Evolutionary conservation across 768 basidiomycete species (phyloP), one percentile per base, ranked within the genome.

Genomic region (Hemileccinum rubropunctum): DNA sequence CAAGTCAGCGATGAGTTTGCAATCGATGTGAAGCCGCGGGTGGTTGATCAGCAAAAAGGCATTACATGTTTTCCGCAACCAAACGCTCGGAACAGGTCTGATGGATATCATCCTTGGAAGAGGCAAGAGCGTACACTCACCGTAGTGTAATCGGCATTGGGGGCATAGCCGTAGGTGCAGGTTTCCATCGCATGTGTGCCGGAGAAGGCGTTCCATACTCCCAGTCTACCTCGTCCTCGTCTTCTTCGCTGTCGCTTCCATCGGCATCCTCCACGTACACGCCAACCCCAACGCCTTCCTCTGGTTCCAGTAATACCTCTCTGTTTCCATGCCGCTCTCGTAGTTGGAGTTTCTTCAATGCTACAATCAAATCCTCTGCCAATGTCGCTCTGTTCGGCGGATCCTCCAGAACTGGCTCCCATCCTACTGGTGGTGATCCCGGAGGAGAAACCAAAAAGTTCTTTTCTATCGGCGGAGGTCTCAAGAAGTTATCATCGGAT

Each of bases 401-500:
- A 8, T 95, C 93, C 68, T 98, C 95, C 43, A 74, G 74, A 49
- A 94, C 80, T 20, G 80, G 92, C 63, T 97, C 93, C 97, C 97
- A 99, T 3, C 95, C 97, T 1, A 95, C 84, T 0, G 97, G 97
- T 0, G 97, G 97, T 0, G 94, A 97, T 5, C 97, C 97, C 4
- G 97, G 97, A 0, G 97, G 97, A 0, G 97, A 98, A 55, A 99
- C 95, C 41, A 99, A 78, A 71, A 98, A 98, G 71, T 98, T 98
- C 71, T 92, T 92, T 59, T 94, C 88, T 34, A 84, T 58, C 0
- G 78, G 71, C 0, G 95, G 95, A 0, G 94, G 92, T 36, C 76
- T 80, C 32, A 95, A 79, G 55, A 56, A 58, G 41, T 62, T 58
- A 39, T 57, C 61, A 27, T 61, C 49, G 15, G 65, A 66, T 12